phyloP scores from a whole-genome alignment of 2,329 filamentous ascomycete species.

The Trichoderma sp. region DNA sequence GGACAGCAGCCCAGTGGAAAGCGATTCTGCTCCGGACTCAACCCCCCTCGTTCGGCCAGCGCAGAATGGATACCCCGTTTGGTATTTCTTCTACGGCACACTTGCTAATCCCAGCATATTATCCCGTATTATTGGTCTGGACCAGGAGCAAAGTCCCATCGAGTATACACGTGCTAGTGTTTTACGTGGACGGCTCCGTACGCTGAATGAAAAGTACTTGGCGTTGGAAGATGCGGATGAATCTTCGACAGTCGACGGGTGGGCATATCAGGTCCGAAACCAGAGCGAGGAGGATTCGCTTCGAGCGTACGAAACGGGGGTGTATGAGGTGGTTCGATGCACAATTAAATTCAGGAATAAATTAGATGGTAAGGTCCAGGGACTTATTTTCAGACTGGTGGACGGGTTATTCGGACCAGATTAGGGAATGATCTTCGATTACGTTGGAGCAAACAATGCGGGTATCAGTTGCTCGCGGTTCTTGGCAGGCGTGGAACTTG shows the following conservation, averaged over 20 bases:
- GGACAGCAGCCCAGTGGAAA: background rate
- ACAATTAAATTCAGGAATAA: background rate
- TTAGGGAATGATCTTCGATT: no score
- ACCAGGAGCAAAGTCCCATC: background rate
- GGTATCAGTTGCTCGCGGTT: no score
- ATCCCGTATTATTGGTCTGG: background rate
- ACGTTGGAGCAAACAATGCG: no score
- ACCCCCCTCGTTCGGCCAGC: background rate
- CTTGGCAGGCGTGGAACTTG: no score
- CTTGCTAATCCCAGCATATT: background rate
- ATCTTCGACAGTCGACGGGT: background rate
- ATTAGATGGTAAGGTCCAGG: background rate
- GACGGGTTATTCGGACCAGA: no score
- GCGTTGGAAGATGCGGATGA: background rate
- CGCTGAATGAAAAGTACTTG: background rate
- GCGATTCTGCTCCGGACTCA: no score
- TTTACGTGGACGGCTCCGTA: background rate
- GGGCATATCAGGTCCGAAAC: background rate
- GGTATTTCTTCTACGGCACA: constrained; percentile 2
- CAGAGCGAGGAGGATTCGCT: background rate
- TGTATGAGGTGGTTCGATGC: constrained; percentile 2
- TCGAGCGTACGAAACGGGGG: background rate
- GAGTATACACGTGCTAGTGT: background rate
- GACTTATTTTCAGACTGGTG: background rate
- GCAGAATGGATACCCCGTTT: background rate